Evolutionary conservation across 2,329 filamentous ascomycete genomes (phyloP), one percentile per base, ranked within the genome.

Genomic region (Curvularia lunata): DNA sequence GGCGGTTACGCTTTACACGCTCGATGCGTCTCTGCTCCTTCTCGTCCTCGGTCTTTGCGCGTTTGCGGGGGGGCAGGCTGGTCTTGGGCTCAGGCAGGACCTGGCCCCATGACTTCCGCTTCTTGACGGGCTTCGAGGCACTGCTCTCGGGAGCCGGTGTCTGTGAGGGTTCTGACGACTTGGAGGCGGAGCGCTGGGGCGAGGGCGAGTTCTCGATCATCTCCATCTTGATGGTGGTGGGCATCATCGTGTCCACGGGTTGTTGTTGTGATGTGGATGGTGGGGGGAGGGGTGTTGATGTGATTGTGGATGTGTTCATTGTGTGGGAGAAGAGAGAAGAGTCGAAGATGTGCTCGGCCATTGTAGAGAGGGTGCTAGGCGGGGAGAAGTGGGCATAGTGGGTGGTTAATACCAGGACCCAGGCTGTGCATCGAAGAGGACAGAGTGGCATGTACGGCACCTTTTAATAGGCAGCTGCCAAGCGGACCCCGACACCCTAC

Each of bases 61-160:
- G 92, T 86, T 99, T 99, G 66, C 93, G 89, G 38, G 94, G 94
- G 60, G 94, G 94, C 7, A 98, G 87, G 74, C 94, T 96, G 30
- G 95, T 98, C 85, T 97, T 98, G 42, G 95, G 95, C 74, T 96
- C 91, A 18, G 95, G 95, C 40, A 98, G 87, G 76, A 96, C 91
- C 79, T 99, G 95, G 48, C 95, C 95, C 95, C 95, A 99, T 48
- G 95, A 98, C 82, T 98, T 99, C 72, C 95, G 85, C 86, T 97
- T 97, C 86, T 97, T 97, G 34, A 84, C 81, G 1, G 85, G 84
- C 81, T 91, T 95, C 37, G 69, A 56, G 51, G 63, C 62, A 53
- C 65, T 52, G 52, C 68, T 54, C 25, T 67, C 67, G 9, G 60
- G 66, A 8, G 61, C 63, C 47, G 68, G 66, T 34, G 66, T 68